A percentile compares a stretch with the other conserved stretches of the same genome.
Evolutionary conservation across 1,284 basidiomycete species (phyloP).

Genomic region (Sporisorium reilianum): DNA sequence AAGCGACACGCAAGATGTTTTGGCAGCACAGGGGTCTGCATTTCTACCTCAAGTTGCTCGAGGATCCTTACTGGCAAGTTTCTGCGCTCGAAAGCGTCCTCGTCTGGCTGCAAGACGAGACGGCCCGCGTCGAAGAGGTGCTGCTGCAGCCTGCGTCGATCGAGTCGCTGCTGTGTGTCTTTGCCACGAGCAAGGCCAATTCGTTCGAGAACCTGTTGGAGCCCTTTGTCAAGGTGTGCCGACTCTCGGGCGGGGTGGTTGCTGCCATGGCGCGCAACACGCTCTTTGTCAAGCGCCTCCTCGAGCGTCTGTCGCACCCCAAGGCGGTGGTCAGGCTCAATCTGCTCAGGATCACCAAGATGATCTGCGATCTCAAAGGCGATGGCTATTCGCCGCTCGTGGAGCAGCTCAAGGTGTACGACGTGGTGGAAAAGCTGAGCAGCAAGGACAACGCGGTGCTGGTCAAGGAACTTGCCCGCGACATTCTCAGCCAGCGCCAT

Average conservation of each 20-base stretch:
- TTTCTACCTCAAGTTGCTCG: conserved; percentile 85
- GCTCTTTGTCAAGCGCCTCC: conserved; percentile 85
- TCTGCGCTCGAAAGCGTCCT: conserved; percentile 90
- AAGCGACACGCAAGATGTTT: conserved; percentile 61
- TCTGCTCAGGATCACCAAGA: conserved; percentile 84
- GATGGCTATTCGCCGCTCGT: conserved; percentile 70
- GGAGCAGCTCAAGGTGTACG: conserved; percentile 54
- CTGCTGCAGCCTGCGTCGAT: conserved; percentile 79
- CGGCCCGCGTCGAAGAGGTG: conserved; percentile 89
- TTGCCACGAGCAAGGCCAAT: conserved; percentile 83
- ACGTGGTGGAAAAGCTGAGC: conserved; percentile 55
- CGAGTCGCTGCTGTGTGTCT: conserved; percentile 82
- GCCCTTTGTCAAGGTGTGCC: conserved; percentile 80
- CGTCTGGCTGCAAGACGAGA: conserved; percentile 95
- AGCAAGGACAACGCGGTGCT: conserved; percentile 70
- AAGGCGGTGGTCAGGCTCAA: conserved; percentile 91
- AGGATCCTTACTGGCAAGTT: conserved; percentile 95
- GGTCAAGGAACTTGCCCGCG: conserved; percentile 73
- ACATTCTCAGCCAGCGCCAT: conserved; percentile 50
- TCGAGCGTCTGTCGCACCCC: conserved; percentile 80
- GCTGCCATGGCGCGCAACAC: conserved; percentile 80
- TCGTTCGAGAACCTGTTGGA: conserved; percentile 96
- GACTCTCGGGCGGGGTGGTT: conserved; percentile 81
- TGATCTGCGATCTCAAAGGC: conserved; percentile 83
- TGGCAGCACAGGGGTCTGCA: conserved; percentile 69